Base-by-base conservation (phyloP, 768 basidiomycete species). In the Macrocybe gigantea region DNA sequence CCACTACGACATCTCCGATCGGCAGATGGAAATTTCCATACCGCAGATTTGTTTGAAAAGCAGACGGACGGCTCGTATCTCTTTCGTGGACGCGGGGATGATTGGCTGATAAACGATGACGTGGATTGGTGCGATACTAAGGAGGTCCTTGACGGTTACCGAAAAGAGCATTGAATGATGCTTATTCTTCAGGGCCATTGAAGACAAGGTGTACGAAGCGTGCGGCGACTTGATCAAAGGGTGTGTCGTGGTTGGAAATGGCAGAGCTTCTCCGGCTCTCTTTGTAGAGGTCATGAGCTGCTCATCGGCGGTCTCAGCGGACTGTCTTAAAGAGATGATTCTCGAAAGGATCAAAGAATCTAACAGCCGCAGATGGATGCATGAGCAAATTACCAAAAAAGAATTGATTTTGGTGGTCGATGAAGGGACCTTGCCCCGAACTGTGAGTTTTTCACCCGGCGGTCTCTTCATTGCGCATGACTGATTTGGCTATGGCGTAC, bases 71-170 rank as follows among this genome's bases (percentile, higher is more conserved):
- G 83, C 0, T 67, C 65, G 55, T 89, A 83, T 59, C 59, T 79
- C 40, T 85, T 76, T 52, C 77, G 82, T 34, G 88, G 87, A 22
- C 78, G 88, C 37, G 79, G 87, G 51, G 87, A 90, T 55, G 87
- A 90, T 63, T 88, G 87, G 88, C 89, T 90, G 62, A 90, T 89
- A 68, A 82, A 81, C 35, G 83, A 86, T 59, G 85, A 79, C 59
- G 82, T 85, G 58, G 67, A 88, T 52, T 77, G 87, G 44, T 88
- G 87, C 57, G 87, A 90, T 57, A 88, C 88, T 43, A 82, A 79
- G 74, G 77, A 64, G 32, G 71, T 69, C 31, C 6, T 33, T 33
- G 33, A 33, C 46, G 12, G 29, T 45, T 33, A 13, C 9, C 30
- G 5, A 35, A 47, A 22, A 32, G 40, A 14, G 30, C 35, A 44